Percentiles rank a stretch among this genome's conserved stretches.
These are phyloP conservation scores for Sclerotinia subarctica DNA, from an alignment of 2,329 filamentous ascomycete genomes.

Conservation along the genomic window DNA sequence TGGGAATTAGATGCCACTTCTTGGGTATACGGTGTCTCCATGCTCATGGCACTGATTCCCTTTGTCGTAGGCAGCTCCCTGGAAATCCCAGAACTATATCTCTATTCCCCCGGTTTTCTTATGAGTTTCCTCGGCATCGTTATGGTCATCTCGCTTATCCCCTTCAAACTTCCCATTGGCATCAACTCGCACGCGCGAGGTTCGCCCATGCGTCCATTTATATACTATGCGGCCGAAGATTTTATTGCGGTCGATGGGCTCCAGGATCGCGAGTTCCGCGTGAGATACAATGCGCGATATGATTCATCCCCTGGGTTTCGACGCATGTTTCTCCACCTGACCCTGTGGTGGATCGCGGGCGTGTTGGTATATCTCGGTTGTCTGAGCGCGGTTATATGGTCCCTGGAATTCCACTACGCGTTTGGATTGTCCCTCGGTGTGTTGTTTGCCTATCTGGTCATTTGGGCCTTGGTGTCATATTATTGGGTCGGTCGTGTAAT, in stretches of 20 bases:
- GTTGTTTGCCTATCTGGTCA: conserved; percentile 28
- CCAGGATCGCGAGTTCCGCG: conserved; percentile 31
- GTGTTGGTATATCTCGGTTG: conserved; percentile 27
- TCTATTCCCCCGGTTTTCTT: conserved; percentile 70
- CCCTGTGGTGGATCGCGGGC: conserved; percentile 28
- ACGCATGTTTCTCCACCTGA: conserved; percentile 26
- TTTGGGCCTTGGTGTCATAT: conserved; percentile 26
- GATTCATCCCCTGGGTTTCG: conserved; percentile 26
- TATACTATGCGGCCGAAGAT: conserved; percentile 33
- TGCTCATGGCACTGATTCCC: conserved; percentile 30
- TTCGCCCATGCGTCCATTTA: conserved; percentile 27
- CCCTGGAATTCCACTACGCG: conserved; percentile 29
- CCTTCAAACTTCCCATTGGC: conserved; percentile 58
- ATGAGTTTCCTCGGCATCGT: conserved; percentile 77
- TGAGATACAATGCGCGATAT: conserved; percentile 29
- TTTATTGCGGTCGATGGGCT: conserved; percentile 32
- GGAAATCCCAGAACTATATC: conserved; percentile 29
- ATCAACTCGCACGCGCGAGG: conserved; percentile 32
- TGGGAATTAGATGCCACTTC: conserved; percentile 31
- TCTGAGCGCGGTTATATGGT: conserved; percentile 30
- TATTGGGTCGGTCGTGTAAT: conserved; percentile 26
- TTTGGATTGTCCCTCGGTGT: conserved; percentile 27
- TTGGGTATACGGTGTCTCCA: conserved; percentile 30
- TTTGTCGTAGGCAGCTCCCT: conserved; percentile 27
- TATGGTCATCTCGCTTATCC: conserved; percentile 74